Conservation (phyloP, 108 stramenopile genomes). For the Pseudonitzschia multiseries region DNA sequence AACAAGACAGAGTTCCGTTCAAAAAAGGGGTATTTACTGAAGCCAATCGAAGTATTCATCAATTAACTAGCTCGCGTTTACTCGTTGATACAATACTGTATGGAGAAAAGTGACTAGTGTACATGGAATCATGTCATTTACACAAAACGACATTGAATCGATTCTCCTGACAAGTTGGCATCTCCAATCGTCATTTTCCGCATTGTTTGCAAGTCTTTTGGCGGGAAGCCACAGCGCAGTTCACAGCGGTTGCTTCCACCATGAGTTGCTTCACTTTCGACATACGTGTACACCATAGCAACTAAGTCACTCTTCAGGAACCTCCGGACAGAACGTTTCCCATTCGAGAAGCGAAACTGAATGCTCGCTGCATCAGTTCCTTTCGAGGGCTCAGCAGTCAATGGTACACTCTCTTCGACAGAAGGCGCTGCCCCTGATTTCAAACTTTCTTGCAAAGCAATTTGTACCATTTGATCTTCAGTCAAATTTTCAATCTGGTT, state of each 20-base stretch:
- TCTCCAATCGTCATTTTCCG: slow-evolving; percentile 52
- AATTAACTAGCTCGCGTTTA: too few species aligned
- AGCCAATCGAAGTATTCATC: too few species aligned
- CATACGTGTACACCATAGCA: slow-evolving; percentile 53
- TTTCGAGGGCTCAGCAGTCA: slow-evolving; percentile 56
- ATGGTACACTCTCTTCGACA: neutral
- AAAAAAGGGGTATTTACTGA: too few species aligned
- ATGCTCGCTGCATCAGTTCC: slow-evolving; percentile 54
- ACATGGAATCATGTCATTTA: neutral
- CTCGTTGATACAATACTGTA: neutral
- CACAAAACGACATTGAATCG: slow-evolving; percentile 59
- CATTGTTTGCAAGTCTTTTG: slow-evolving; percentile 47
- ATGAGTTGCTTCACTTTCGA: slow-evolving; percentile 36
- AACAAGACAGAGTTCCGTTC: too few species aligned
- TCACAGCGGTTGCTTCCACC: slow-evolving; percentile 47
- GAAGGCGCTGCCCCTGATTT: slow-evolving; percentile 24
- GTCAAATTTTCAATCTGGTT: slow-evolving; percentile 48
- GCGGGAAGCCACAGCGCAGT: slow-evolving; percentile 69
- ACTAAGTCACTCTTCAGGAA: slow-evolving; percentile 59
- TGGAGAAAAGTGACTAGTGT: neutral
- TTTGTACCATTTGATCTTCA: slow-evolving; percentile 81
- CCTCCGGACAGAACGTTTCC: slow-evolving; percentile 50
- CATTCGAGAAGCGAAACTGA: slow-evolving; percentile 73
- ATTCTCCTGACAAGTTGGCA: slow-evolving; percentile 64
- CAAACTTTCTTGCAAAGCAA: slow-evolving; percentile 71